Evolutionary conservation across 1,284 basidiomycete species (phyloP).

Genomic region (Cryptococcus amylolentus): DNA sequence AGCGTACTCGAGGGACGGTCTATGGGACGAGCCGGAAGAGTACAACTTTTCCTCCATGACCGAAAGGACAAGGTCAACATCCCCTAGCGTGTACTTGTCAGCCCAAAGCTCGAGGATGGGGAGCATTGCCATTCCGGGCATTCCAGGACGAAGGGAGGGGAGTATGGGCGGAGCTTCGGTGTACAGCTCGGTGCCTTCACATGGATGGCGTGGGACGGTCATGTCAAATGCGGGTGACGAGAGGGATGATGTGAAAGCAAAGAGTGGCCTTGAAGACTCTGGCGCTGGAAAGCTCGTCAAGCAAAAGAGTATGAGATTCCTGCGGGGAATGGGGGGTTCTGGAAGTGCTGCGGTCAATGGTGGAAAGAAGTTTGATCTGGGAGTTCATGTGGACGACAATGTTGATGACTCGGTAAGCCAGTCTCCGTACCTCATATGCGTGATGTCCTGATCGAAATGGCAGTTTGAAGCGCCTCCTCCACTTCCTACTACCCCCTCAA

Average conservation of each 20-base stretch:
- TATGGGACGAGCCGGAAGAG: conserved; percentile 41
- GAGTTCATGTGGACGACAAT: conserved; percentile 16
- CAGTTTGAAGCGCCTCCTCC: conserved; percentile 27
- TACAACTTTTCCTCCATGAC: conserved; percentile 4
- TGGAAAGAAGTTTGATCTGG: conserved; percentile 27
- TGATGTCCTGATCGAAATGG: not conserved
- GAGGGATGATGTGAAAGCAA: not conserved
- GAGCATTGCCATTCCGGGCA: conserved; percentile 1
- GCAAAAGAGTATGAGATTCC: conserved; percentile 25
- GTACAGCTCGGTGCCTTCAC: too few relatives aligned
- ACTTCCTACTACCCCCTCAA: conserved; percentile 25
- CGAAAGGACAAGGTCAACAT: not conserved
- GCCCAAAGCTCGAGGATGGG: conserved; percentile 1
- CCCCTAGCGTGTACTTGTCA: conserved; percentile 2
- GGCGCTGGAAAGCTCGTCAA: conserved; percentile 14
- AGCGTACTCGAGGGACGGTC: conserved; percentile 38
- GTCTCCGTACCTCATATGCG: not conserved
- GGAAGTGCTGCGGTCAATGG: not conserved
- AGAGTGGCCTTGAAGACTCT: conserved; percentile 7
- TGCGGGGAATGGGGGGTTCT: conserved; percentile 19
- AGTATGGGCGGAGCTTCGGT: too few relatives aligned
- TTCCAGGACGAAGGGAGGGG: not conserved
- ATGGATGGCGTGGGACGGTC: too few relatives aligned
- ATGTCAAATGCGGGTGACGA: too few relatives aligned
- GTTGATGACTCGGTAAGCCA: conserved; percentile 22